Evolutionary conservation across 257 asterid genomes (phyloP).

Genomic region (Voacanga thouarsii): DNA sequence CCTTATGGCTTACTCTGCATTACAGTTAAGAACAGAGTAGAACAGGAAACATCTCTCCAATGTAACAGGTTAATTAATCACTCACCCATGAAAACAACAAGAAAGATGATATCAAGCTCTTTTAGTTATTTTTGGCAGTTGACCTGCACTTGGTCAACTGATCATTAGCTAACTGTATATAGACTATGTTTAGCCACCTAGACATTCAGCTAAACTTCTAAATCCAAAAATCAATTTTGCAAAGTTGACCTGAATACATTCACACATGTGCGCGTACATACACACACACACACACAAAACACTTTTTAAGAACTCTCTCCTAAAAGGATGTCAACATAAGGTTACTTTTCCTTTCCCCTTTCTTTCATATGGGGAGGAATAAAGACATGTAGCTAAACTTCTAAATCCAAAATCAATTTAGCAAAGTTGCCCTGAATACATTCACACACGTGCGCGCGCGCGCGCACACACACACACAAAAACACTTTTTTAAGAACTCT

Average conservation of each 20-base stretch:
- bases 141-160: neutral
- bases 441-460: neutral
- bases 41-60: neutral
- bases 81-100: neutral
- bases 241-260: slow-evolving; percentile 4
- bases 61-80: neutral
- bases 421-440: slow-evolving; percentile 3
- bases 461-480: neutral
- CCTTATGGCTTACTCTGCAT: neutral
- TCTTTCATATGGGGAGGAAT: neutral
- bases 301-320: neutral
- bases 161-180: neutral
- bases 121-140: neutral
- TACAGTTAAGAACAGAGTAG: neutral
- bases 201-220: neutral
- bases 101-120: neutral
- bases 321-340: slow-evolving; percentile 4
- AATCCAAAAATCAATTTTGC: neutral
- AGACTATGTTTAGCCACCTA: neutral
- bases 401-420: neutral
- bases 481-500: neutral
- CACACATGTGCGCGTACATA: neutral
- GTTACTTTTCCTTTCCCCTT: neutral
- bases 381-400: neutral
- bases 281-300: neutral